Evolutionary conservation across 2,329 filamentous ascomycete species (phyloP), one percentile per base, ranked within the genome.

Genomic region (Microthyrium microscopicum): DNA sequence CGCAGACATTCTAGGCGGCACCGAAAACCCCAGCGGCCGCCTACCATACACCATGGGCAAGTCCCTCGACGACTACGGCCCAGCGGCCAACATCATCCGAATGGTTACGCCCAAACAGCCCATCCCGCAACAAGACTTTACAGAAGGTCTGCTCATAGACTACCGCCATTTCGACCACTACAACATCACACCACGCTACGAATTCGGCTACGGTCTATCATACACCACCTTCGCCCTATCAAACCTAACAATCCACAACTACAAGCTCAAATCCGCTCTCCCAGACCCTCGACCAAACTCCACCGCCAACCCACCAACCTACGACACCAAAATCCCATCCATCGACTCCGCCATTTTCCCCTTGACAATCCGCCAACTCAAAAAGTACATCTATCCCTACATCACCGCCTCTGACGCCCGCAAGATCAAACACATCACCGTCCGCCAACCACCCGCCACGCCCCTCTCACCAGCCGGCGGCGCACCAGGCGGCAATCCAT

Each of bases 11-110:
- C 58, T 93, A 2, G 81, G 87, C 37, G 85, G 84, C 5, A 67
- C 77, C 17, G 64, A 74, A 12, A 87, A 83, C 44, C 75, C 76
- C 0, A 82, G 72, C 32, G 84, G 85, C n/a, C 76, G 78, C 36
- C 60, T 94, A 2, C 85, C 85, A 0, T 94, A 91, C 54, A 92
- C 83, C 0, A 77, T 93, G 32, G 83, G 79, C 5, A 79, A 75
- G 48, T 63, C 62, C 1, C 61, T 79, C 3, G 62, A 70, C 12
- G 82, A 93, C 50, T 89, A 89, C 44, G 85, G 85, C 1, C 67
- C 72, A 1, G 71, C 68, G 12, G 77, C 66, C 13, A 66, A 76
- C 46, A 62, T 89, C 25, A 59, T 89, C 25, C n/a, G n/a, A n/a
- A 60, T 84, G 41, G 81, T 77, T 46, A 58, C 71, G 31, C 70